Evolutionary conservation across 257 asterid genomes (phyloP), one percentile per base, ranked within the genome.

Genomic region (Lavandula angustifolia): DNA sequence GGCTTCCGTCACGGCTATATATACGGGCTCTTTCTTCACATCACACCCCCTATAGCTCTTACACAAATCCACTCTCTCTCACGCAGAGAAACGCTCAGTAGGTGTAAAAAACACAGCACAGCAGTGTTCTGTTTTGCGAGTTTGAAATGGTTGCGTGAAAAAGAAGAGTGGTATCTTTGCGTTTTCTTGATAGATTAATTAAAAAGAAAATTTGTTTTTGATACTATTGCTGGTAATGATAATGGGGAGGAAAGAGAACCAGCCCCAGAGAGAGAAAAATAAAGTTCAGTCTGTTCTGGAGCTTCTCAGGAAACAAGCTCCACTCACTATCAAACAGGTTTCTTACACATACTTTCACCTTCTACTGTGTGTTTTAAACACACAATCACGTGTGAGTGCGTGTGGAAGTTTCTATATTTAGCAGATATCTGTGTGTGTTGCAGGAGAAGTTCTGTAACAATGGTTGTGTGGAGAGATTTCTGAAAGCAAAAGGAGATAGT

Each of bases 361-460:
- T 35, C 75, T 4, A 52, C 71, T 43, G 53, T 14, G 73, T 69
- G 72, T 51, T 10, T 1, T 17, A 22, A 22, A 22, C 27, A 22
- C 27, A 22, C 27, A 22, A 22, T 22, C 27, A 22, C 27, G 27
- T 22, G 27, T 22, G 27, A 22, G 27, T 22, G 27, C 27, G 27
- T 22, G 27, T 22, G 27, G 27, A 22, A 22, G 27, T 22, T 22
- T 5, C 1, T 12, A 9, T 6, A 22, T 57, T 62, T 35, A 8
- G 9, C 3, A 29, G 17, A 34, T 4, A 3, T 37, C 42, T 3
- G 35, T 53, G 37, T 14, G 5, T 52, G 32, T 53, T 49, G 73
- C 89, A 94, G 99, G 99, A 94, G 79, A 90, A 90, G 65, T 84
- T 78, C 53, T 90, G 97, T 79, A 87, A 69, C 65, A 70, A 50